Conservation (phyloP, 208 protist genomes). For the Crithidia bombi region DNA sequence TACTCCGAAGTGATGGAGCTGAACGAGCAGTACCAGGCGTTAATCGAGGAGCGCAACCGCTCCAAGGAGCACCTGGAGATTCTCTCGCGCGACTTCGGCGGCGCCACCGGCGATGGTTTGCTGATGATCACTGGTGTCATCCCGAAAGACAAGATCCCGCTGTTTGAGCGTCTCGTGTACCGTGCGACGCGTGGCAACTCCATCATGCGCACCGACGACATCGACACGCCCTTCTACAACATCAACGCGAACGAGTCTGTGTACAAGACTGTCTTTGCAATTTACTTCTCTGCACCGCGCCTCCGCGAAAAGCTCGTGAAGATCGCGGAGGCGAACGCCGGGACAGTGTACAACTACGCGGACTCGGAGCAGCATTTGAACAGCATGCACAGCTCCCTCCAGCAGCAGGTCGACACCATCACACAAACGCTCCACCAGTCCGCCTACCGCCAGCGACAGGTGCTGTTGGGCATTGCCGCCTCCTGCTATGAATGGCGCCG, state of each 20-base stretch:
- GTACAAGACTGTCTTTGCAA: slow-evolving; percentile 96
- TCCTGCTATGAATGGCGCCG: slow-evolving; percentile 89
- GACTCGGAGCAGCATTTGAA: slow-evolving; percentile 82
- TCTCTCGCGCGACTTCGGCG: slow-evolving; percentile 72
- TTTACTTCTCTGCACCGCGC: slow-evolving; percentile 97
- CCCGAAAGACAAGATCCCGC: slow-evolving; percentile 77
- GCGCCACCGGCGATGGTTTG: slow-evolving; percentile 60
- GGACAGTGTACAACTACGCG: slow-evolving; percentile 95
- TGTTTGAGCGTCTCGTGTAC: slow-evolving; percentile 96
- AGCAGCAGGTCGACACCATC: slow-evolving; percentile 76
- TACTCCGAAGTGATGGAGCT: slow-evolving; percentile 93
- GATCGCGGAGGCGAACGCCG: slow-evolving; percentile 96
- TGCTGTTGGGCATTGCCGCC: slow-evolving; percentile 79
- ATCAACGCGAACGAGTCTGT: slow-evolving; percentile 73
- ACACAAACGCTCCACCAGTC: slow-evolving; percentile 79
- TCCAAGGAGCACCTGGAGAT: slow-evolving; percentile 85
- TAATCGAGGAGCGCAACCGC: slow-evolving; percentile 84
- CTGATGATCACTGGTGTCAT: slow-evolving; percentile 96
- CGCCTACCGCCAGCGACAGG: slow-evolving; percentile 61
- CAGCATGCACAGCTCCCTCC: slow-evolving; percentile 66
- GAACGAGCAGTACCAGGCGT: slow-evolving; percentile 86
- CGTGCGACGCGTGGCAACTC: slow-evolving; percentile 97
- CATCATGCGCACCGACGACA: slow-evolving; percentile 89
- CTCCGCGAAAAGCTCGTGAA: slow-evolving; percentile 92
- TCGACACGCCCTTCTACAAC: slow-evolving; percentile 93